phyloP scores from a whole-genome alignment of 768 basidiomycete genomes.

The Collybia mongolica region DNA sequence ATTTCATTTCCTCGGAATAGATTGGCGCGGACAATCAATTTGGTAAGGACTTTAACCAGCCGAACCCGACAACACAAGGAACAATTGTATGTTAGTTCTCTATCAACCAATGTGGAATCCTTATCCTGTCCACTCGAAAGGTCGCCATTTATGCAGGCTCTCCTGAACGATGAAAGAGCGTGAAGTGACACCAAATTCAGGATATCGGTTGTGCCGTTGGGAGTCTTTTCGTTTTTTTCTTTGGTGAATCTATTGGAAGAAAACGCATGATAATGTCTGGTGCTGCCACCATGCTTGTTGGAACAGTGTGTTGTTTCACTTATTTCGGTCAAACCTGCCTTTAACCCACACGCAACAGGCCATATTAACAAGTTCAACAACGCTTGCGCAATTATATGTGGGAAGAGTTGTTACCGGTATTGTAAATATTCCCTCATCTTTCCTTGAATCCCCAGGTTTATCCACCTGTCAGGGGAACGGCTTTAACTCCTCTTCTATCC shows the following conservation, averaged over 20 bases:
- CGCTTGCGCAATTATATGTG: slow-evolving; percentile 34
- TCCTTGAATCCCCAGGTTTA: background rate
- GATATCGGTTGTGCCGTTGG: slow-evolving; percentile 39
- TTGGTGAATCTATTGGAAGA: slow-evolving; percentile 34
- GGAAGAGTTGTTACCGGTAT: slow-evolving; percentile 37
- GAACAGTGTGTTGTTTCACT: slow-evolving; percentile 24
- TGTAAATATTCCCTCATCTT: slow-evolving; percentile 12
- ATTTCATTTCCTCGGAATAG: slow-evolving; percentile 11
- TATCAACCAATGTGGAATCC: background rate
- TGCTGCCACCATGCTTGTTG: slow-evolving; percentile 34
- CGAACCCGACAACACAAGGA: slow-evolving; percentile 34
- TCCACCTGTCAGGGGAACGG: slow-evolving; percentile 30
- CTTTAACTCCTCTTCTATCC: slow-evolving; percentile 39
- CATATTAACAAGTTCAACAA: slow-evolving; percentile 37
- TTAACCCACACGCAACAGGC: slow-evolving; percentile 19
- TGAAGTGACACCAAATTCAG: slow-evolving; percentile 13
- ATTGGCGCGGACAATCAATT: slow-evolving; percentile 42
- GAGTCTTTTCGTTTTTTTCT: slow-evolving; percentile 34
- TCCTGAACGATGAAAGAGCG: background rate
- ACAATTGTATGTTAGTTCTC: slow-evolving; percentile 28
- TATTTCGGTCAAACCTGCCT: background rate
- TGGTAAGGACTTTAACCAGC: slow-evolving; percentile 34
- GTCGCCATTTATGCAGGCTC: slow-evolving; percentile 31
- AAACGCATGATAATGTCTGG: slow-evolving; percentile 39
- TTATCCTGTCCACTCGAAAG: slow-evolving; percentile 13